These are phyloP conservation scores for Liriodendron chinense DNA, from an alignment of 164 flowering plant species.

Conservation along the genomic window DNA sequence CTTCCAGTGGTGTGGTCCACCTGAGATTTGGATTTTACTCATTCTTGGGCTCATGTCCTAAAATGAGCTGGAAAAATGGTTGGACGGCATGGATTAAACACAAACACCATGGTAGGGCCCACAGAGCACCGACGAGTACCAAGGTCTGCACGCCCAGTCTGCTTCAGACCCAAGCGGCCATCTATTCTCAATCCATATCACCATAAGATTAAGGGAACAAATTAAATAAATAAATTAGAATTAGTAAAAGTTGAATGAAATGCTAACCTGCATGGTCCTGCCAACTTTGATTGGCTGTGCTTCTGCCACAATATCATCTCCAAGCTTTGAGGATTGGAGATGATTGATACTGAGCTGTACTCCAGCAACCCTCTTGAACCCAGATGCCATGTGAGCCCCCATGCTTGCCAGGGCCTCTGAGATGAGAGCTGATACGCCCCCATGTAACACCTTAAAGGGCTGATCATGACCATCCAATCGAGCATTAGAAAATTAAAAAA, in stretches of 20 bases:
- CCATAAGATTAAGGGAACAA: background rate
- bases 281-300: conserved; percentile 70
- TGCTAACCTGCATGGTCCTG: conserved; percentile 65
- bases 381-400: conserved; percentile 86
- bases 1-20: too few species aligned
- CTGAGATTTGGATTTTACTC: too few species aligned
- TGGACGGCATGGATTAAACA: too few species aligned
- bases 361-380: conserved; percentile 75
- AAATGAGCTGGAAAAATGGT: too few species aligned
- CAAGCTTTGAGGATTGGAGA: conserved; percentile 56
- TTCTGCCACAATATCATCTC: conserved; percentile 63
- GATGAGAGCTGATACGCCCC: conserved; percentile 86
- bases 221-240: background rate
- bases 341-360: conserved; percentile 85
- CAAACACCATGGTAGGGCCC: too few species aligned
- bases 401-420: conserved; percentile 83
- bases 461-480: background rate
- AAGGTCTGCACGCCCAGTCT: too few species aligned
- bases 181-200: background rate
- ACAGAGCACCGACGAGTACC: too few species aligned
- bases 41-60: too few species aligned
- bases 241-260: background rate
- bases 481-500: background rate
- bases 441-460: conserved; percentile 88
- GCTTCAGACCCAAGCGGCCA: too few species aligned